Conservation (phyloP, 73 alveolate species). For the Paramecium pentaurelia region DNA sequence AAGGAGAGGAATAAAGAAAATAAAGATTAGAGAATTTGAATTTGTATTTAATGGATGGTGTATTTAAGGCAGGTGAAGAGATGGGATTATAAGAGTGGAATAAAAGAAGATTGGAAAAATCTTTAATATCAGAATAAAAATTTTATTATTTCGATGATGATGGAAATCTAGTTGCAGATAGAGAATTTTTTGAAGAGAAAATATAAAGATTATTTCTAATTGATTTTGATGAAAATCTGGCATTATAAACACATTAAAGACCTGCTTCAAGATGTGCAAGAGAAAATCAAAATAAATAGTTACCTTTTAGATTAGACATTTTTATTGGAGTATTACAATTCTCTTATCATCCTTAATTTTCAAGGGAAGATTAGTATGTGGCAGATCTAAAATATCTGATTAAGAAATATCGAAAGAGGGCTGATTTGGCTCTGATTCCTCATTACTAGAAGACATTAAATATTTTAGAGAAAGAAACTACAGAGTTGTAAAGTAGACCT, state of each 20-base stretch:
- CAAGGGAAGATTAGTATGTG: slow-evolving; percentile 84
- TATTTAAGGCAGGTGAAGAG: slow-evolving; percentile 32
- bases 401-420: slow-evolving; percentile 85
- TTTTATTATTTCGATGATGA: slow-evolving; percentile 6
- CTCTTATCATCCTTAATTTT: slow-evolving; percentile 80
- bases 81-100: slow-evolving; percentile 10
- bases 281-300: not conserved
- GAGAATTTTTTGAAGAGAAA: slow-evolving; percentile 34
- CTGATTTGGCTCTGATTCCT: slow-evolving; percentile 84
- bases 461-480: slow-evolving; percentile 63
- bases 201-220: slow-evolving; percentile 2
- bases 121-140: not conserved
- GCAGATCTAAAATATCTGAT: slow-evolving; percentile 81
- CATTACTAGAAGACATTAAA: slow-evolving; percentile 74
- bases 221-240: not conserved
- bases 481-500: slow-evolving; percentile 61
- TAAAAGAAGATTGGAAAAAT: not conserved
- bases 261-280: slow-evolving; percentile 49
- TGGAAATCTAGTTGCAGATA: slow-evolving; percentile 12
- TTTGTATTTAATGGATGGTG: slow-evolving; percentile 4
- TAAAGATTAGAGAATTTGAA: slow-evolving; percentile 11
- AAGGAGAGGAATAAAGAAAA: not conserved
- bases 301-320: slow-evolving; percentile 34
- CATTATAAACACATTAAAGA: slow-evolving; percentile 10
- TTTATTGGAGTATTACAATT: slow-evolving; percentile 56